Conservation (phyloP, 2,329 filamentous ascomycete species). For the Verticillium nubilum region DNA sequence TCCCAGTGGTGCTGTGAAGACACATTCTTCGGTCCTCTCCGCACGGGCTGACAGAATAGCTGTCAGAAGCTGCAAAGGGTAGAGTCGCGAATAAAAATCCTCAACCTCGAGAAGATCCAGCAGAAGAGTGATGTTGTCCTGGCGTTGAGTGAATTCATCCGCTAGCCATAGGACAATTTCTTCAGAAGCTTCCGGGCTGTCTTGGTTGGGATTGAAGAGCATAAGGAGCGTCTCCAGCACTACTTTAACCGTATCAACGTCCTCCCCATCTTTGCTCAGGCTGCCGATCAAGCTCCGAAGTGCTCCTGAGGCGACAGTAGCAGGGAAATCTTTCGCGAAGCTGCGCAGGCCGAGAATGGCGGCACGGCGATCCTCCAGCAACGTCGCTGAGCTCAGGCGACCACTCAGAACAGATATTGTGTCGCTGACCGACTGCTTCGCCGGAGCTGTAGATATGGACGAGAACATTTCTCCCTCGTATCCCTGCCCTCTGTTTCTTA, state of each 20-base stretch:
- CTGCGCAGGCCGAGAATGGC: slow-evolving; percentile 90
- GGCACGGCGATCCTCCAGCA: slow-evolving; percentile 89
- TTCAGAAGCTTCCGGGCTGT: slow-evolving; percentile 86
- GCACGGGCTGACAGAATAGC: slow-evolving; percentile 81
- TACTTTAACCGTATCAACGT: slow-evolving; percentile 93
- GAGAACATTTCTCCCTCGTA: slow-evolving; percentile 49
- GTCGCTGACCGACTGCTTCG: slow-evolving; percentile 92
- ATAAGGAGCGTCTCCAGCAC: slow-evolving; percentile 92
- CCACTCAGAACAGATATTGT: slow-evolving; percentile 88
- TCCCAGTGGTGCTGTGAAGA: slow-evolving; percentile 82
- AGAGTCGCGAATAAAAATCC: slow-evolving; percentile 88
- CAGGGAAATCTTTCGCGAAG: slow-evolving; percentile 94
- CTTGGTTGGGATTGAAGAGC: slow-evolving; percentile 70
- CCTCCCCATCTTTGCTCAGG: slow-evolving; percentile 80
- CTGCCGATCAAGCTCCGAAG: slow-evolving; percentile 81
- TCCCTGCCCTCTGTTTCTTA: background rate
- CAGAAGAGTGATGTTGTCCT: slow-evolving; percentile 91
- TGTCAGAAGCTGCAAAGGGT: slow-evolving; percentile 82
- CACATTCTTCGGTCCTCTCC: slow-evolving; percentile 89
- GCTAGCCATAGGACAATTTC: slow-evolving; percentile 95
- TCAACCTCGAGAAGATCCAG: slow-evolving; percentile 81
- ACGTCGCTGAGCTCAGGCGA: slow-evolving; percentile 79
- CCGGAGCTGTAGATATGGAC: slow-evolving; percentile 66
- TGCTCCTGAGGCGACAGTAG: slow-evolving; percentile 91
- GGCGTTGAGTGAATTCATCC: slow-evolving; percentile 94